phyloP scores from a whole-genome alignment of 106 monocot species.

The Platanthera guangdongensis region DNA sequence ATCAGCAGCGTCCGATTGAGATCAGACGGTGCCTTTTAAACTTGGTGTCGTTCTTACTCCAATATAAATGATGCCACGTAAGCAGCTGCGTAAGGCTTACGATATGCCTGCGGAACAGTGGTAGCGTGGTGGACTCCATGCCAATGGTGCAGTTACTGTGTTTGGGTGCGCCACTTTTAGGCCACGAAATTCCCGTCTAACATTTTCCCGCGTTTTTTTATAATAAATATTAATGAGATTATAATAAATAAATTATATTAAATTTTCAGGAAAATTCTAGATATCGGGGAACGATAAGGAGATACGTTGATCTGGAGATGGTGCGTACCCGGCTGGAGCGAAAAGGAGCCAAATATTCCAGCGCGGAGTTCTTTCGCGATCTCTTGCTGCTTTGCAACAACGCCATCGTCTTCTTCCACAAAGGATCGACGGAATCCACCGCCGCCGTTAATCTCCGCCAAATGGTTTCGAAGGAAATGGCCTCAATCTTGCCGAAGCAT shows the following conservation, averaged over 20 bases:
- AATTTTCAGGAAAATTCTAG: constrained; percentile 33
- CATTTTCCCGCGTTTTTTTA: constrained; percentile 6
- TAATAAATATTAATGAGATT: not conserved
- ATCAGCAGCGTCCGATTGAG: not conserved
- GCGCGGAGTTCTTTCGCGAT: constrained; percentile 54
- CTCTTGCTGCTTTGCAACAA: constrained; percentile 75
- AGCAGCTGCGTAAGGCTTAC: not conserved
- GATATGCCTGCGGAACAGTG: not conserved
- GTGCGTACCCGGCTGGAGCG: constrained; percentile 35
- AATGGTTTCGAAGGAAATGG: constrained; percentile 29
- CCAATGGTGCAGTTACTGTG: not conserved
- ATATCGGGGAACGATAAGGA: constrained; percentile 47
- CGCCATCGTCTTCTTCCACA: constrained; percentile 71
- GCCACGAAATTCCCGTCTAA: not conserved
- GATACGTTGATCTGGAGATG: constrained; percentile 75
- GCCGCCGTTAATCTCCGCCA: constrained; percentile 45
- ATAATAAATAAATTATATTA: not conserved
- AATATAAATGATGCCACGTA: not conserved
- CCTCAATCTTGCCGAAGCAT: constrained; percentile 2
- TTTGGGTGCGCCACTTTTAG: not conserved
- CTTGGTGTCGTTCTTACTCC: not conserved
- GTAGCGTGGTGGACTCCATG: not conserved
- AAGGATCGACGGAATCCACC: constrained; percentile 26
- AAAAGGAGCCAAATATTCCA: constrained; percentile 22
- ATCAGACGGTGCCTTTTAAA: constrained; percentile 2